phyloP scores from a whole-genome alignment of 2,329 filamentous ascomycete genomes.

The Alternaria consortialis region DNA sequence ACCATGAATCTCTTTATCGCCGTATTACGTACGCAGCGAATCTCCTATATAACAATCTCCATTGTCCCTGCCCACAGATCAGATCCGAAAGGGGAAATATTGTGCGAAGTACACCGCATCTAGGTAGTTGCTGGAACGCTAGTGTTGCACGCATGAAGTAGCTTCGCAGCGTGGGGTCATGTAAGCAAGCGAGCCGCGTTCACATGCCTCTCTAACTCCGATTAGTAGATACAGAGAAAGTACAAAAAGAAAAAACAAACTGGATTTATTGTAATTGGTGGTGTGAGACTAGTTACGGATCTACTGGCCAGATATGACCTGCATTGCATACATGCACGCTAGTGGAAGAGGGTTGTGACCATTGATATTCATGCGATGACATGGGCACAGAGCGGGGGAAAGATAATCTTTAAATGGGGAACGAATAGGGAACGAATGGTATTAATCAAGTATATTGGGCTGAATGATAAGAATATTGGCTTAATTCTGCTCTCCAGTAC shows the following conservation, averaged over 20 bases:
- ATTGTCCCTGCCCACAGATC: background rate
- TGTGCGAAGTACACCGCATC: background rate
- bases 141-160: background rate
- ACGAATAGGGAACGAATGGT: background rate
- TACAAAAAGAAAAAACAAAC: background rate
- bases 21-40: background rate
- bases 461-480: background rate
- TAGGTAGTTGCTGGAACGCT: background rate
- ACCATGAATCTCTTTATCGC: background rate
- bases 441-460: background rate
- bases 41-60: background rate
- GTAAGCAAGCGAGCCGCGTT: background rate
- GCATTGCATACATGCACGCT: slow-evolving; percentile 10
- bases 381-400: background rate
- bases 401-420: background rate
- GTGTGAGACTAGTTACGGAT: background rate
- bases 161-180: slow-evolving; percentile 3
- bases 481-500: background rate
- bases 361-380: background rate
- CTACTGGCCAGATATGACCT: slow-evolving; percentile 1
- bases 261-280: background rate
- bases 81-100: background rate
- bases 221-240: background rate
- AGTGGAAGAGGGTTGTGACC: background rate
- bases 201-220: background rate